phyloP scores from a whole-genome alignment of 495 filamentous ascomycete genomes.

The Mytilinidion resinicola region DNA sequence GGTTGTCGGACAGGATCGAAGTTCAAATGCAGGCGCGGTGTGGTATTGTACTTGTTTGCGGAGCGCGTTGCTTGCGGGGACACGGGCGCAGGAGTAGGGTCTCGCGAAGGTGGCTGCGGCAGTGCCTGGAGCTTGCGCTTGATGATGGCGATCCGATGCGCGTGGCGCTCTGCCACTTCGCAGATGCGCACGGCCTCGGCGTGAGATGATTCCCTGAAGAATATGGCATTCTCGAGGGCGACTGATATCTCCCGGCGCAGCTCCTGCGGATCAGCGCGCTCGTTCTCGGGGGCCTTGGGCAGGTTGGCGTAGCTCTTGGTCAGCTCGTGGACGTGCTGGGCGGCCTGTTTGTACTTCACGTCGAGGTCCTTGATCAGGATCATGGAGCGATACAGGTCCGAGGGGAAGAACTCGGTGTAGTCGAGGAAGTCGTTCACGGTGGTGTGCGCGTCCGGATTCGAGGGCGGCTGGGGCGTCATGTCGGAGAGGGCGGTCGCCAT shows the following conservation, averaged over 20 bases:
- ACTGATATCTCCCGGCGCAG: constrained; percentile 73
- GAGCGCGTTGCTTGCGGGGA: constrained; percentile 39
- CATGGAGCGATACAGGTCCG: constrained; percentile 84
- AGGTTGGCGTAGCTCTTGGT: constrained; percentile 68
- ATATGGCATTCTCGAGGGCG: constrained; percentile 65
- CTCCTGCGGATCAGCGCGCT: constrained; percentile 47
- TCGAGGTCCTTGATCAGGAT: constrained; percentile 83
- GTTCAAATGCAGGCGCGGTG: constrained; percentile 27
- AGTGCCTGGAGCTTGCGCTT: constrained; percentile 74
- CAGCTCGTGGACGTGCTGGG: constrained; percentile 62
- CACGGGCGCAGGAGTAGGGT: constrained; percentile 53
- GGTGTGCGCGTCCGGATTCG: constrained; percentile 88
- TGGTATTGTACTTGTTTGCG: constrained; percentile 36
- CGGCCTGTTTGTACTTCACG: constrained; percentile 58
- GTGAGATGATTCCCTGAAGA: constrained; percentile 66
- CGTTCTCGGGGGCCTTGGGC: constrained; percentile 50
- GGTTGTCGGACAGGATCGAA: constrained; percentile 39
- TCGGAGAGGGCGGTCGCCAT: constrained; percentile 30
- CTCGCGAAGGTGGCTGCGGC: constrained; percentile 61
- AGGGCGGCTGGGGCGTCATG: constrained; percentile 33
- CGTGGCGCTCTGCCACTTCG: constrained; percentile 72
- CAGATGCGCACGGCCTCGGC: constrained; percentile 78
- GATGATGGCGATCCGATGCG: constrained; percentile 68
- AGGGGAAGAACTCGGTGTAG: constrained; percentile 89
- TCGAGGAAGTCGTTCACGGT: constrained; percentile 94